Evolutionary conservation across 2,329 filamentous ascomycete species (phyloP), one percentile per base, ranked within the genome.

Genomic region (Rachicladosporium sp.): DNA sequence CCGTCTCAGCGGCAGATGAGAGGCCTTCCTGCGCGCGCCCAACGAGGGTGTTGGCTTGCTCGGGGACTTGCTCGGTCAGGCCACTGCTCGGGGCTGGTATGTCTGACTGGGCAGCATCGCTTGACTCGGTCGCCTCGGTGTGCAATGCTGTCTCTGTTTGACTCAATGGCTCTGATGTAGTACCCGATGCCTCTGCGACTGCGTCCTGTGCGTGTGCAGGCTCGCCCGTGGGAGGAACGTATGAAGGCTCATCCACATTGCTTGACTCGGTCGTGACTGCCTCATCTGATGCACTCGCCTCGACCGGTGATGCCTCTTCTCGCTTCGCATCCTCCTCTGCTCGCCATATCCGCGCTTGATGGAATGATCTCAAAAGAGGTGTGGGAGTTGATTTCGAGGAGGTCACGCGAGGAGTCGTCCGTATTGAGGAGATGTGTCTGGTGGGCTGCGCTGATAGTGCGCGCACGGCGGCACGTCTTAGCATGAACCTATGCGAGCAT

Each of bases 391-490:
- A 56, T 35, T 60, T 55, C 43, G 67, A 57, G 38, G 60, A 58
- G 37, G 47, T 45, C 30, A 48, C 40, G 34, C 44, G 51, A 40
- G 40, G 40, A 19, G 29, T 32, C 23, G 39, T 41, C 37, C 39
- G 41, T 10, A 47, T 29, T 44, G 13, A 15, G 11, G 11, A 33
- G 9, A 12, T 33, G 8, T 15, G 13, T 33, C 31, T 60, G 44
- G 60, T 51, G 29, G 68, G 63, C 37, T 66, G 61, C 29, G 67
- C 61, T 15, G 66, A 61, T 42, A 76, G 51, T 36, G 73, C 67
- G 53, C 73, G 71, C 53, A 68, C 63, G 49, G 74, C 72, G 48
- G 69, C 64, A 52, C 71, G 73, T 45, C 74, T 73, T 49, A 80
- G 62, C 47, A 65, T 64, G 61, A 68, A 71, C 74, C 74, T 78